Conservation (phyloP, 441 rosid genomes). For the Arabidopsis hybrid region DNA sequence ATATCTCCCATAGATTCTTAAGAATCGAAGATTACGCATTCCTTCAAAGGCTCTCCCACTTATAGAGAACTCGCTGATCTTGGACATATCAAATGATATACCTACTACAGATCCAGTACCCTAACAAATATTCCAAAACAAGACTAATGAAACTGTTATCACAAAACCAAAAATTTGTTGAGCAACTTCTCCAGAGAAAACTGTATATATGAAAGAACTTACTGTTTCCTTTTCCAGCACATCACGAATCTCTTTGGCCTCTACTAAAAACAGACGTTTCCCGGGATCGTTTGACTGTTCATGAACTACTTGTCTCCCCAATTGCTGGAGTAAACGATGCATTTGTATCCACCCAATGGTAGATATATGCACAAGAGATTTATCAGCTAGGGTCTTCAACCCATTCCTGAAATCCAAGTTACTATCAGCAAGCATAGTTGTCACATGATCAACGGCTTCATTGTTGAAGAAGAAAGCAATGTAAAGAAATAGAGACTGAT, state of each 20-base stretch:
- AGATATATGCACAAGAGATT: background rate
- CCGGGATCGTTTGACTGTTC: background rate
- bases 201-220: background rate
- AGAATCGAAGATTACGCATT: background rate
- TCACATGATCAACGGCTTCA: background rate
- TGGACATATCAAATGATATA: slow-evolving; percentile 1
- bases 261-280: background rate
- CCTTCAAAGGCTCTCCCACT: background rate
- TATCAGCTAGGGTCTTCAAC: background rate
- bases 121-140: background rate
- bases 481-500: background rate
- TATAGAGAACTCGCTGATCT: background rate
- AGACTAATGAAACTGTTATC: background rate
- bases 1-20: background rate
- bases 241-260: background rate
- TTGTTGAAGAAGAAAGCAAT: slow-evolving; percentile 9
- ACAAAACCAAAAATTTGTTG: background rate
- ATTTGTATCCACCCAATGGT: background rate
- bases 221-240: background rate
- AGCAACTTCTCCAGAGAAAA: background rate
- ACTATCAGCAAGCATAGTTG: background rate
- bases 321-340: slow-evolving; percentile 3
- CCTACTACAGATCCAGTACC: slow-evolving; percentile 4
- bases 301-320: background rate
- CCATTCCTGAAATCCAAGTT: background rate